Percentiles rank a stretch among this genome's conserved stretches.
Conservation (phyloP, 176 grass and related monocot species). For the Dendrocalamus sinicus region DNA sequence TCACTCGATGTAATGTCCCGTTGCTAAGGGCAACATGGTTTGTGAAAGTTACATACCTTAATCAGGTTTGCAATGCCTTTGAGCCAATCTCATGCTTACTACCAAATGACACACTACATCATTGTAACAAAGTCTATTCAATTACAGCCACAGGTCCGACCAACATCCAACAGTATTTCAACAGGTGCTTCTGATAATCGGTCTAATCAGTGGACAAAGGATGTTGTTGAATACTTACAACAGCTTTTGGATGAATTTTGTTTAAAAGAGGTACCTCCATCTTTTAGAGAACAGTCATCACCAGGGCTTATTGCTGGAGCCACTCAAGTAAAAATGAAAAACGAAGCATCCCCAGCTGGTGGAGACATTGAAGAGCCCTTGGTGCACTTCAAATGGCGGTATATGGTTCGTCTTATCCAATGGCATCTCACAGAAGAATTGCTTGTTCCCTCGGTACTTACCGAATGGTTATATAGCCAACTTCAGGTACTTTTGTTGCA, state of each 20-base stretch:
- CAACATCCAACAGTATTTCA: conserved; percentile 59
- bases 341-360: conserved; percentile 54
- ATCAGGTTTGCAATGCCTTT: conserved; percentile 73
- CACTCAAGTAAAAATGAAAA: conserved; percentile 66
- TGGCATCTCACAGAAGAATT: conserved; percentile 95
- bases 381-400: conserved; percentile 86
- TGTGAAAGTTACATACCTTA: conserved; percentile 99
- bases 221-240: conserved; percentile 88
- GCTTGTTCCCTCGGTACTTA: conserved; percentile 74
- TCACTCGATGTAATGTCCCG: conserved; percentile 85
- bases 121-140: conserved; percentile 36
- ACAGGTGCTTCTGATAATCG: conserved; percentile 74
- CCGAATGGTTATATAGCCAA: conserved; percentile 77
- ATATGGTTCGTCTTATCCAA: conserved; percentile 86
- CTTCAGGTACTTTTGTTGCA: conserved; percentile 66
- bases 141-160: conserved; percentile 73
- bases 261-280: conserved; percentile 67
- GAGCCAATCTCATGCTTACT: conserved; percentile 33
- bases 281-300: conserved; percentile 74
- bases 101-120: conserved; percentile 7
- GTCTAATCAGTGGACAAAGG: conserved; percentile 91
- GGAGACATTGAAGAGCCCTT: conserved; percentile 67
- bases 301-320: conserved; percentile 56
- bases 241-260: conserved; percentile 92
- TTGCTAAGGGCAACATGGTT: conserved; percentile 98